Base-by-base conservation (phyloP, 495 filamentous ascomycete genomes). In the Penicillium samsonianum region DNA sequence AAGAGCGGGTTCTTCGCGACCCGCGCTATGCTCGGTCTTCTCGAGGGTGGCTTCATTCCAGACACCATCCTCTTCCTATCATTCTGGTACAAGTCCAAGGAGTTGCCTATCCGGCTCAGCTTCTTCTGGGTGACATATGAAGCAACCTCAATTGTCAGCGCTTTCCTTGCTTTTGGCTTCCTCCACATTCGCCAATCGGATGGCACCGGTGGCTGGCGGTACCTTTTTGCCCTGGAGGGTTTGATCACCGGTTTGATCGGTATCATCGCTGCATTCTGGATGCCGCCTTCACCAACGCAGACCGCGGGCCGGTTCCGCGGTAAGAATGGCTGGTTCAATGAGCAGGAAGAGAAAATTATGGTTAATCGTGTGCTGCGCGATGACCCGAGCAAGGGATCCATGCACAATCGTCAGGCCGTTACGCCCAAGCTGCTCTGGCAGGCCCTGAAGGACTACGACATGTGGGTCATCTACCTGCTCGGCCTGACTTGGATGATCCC, bases 71-170 rank as follows among this genome's bases (percentile, higher is more conserved):
- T 92, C 0, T 92, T 90, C 65, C 79, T 92, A 3, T 87, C 85
- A 0, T 92, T 91, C 72, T 93, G 88, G 73, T 90, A 87, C 69
- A 90, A 81, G 55, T 83, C 83, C 46, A 80, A 82, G 40, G 87
- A 89, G 62, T 75, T 93, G 10, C 84, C 88, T 0, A 76, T 84
- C 28, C 83, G 87, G 0, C 75, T 89, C 35, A 79, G 79, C 55
- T 87, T 75, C 56, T 90, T 90, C 70, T 92, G 90, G 90, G 82
- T 83, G 1, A 80, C 86, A n/a, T 87, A 87, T 69, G 76, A 80
- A 41, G 63, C 75, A 2, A 88, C 90, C 0, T 73, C 82, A 30
- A 89, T 92, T 42, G 54, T 90, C 23, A 79, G 84, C 11, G 82
- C 87, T 1, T 84, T 92, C 45, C 69, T 92, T 5, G 90, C 88